phyloP scores from a whole-genome alignment of 2,329 filamentous ascomycete genomes.

The Ceratocystiopsis minuta region DNA sequence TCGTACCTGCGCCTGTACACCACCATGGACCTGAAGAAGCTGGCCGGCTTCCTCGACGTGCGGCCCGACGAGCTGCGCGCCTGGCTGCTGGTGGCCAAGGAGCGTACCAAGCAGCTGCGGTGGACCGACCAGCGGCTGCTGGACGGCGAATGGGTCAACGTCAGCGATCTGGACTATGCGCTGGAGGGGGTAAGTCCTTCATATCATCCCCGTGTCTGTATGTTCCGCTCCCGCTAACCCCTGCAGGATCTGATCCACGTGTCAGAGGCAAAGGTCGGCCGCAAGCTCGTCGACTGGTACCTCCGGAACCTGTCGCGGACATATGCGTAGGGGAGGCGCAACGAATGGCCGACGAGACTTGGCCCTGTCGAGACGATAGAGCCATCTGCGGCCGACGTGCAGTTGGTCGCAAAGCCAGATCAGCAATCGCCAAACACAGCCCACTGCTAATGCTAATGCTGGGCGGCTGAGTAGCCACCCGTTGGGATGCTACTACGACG shows the following conservation, averaged over 20 bases:
- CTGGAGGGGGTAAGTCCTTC: constrained; percentile 65
- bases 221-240: background rate
- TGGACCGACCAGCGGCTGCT: constrained; percentile 82
- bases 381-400: no score
- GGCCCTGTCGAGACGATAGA: no score
- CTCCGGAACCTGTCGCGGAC: constrained; percentile 89
- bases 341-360: no score
- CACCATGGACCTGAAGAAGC: constrained; percentile 97
- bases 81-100: constrained; percentile 95
- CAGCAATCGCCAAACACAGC: no score
- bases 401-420: no score
- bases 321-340: constrained; percentile 53
- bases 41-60: constrained; percentile 91
- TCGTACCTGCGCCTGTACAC: constrained; percentile 98
- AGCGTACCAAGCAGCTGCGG: constrained; percentile 88
- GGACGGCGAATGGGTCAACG: constrained; percentile 83
- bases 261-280: constrained; percentile 93
- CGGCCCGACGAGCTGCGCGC: constrained; percentile 89
- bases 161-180: constrained; percentile 92
- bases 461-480: no score
- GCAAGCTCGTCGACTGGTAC: constrained; percentile 97
- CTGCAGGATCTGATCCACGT: constrained; percentile 86
- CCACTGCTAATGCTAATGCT: no score
- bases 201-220: background rate
- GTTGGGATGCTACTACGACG: no score